phyloP scores from a whole-genome alignment of 1,139 yeast genomes.

The Ashbya aceris region DNA sequence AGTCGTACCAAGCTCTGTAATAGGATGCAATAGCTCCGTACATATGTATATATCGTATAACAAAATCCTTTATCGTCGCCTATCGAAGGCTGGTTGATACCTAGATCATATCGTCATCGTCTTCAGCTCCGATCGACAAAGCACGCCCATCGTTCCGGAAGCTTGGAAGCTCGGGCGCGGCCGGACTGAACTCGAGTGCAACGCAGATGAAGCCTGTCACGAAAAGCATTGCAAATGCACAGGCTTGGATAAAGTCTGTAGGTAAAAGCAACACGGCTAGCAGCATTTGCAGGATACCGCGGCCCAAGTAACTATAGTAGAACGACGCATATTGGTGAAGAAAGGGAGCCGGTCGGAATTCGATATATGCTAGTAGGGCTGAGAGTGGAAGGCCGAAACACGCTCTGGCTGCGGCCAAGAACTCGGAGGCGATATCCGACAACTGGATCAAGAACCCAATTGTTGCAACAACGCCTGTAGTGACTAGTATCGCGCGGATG shows the following conservation, averaged over 20 bases:
- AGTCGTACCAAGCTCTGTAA: too few relatives aligned
- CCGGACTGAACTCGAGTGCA: constrained; percentile 59
- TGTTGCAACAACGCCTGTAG: constrained; percentile 47
- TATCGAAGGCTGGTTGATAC: background rate
- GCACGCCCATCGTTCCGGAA: constrained; percentile 11
- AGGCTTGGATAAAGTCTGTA: constrained; percentile 45
- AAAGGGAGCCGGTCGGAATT: constrained; percentile 58
- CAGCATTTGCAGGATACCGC: constrained; percentile 66
- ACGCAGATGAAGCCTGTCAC: constrained; percentile 50
- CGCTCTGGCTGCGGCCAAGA: constrained; percentile 16
- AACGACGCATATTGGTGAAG: constrained; percentile 70
- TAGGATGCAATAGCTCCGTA: background rate
- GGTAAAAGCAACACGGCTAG: constrained; percentile 57
- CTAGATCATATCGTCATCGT: background rate
- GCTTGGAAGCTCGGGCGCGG: constrained; percentile 38
- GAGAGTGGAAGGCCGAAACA: constrained; percentile 42
- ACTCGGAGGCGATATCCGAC: constrained; percentile 8
- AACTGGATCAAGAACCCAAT: constrained; percentile 34
- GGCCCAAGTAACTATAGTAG: constrained; percentile 67
- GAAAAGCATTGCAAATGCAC: constrained; percentile 48
- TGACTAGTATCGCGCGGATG: constrained; percentile 52
- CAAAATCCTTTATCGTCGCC: background rate
- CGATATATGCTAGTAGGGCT: constrained; percentile 50
- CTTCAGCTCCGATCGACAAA: constrained; percentile 1
- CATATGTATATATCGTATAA: background rate